Base-by-base conservation (phyloP, 257 asterid species). In the Solanum pennellii region DNA sequence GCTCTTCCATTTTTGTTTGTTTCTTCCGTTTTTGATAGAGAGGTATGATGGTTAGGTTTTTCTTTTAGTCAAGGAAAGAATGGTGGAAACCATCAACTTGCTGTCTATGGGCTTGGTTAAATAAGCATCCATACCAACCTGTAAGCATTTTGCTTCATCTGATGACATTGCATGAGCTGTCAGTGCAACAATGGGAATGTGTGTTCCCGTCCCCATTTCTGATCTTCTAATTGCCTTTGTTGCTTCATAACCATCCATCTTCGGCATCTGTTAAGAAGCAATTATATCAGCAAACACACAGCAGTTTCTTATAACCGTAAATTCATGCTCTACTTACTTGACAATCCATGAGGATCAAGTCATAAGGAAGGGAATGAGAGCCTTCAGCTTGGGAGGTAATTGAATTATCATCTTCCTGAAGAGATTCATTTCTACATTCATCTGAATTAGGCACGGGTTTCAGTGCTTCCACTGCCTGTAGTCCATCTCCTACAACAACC, bases 41-140 rank as follows among this genome's bases (percentile, higher is more conserved):
- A 65, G 75, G 15, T 44, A 29, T 60, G 87, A 10, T 39, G 18
- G 65, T 71, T 86, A 69, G 74, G 72, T 59, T n/a, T 87, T 87
- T 76, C 89, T 91, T 89, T 90, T 89, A 12, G 98, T 93, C 84
- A 95, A 91, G 86, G 96, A 93, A 83, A 94, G 96, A 86, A 96
- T 95, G 37, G 98, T 96, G 66, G 98, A 93, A 89, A 94, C 88
- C 99, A 96, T 95, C 60, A 92, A 90, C 88, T 93, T 93, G 89
- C 96, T 89, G 89, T 96, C 96, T 65, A 96, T 95, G 82, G 99
- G 99, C 90, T 96, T 96, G 7, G 99, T 94, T 72, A 96, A 88
- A 84, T 96, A 96, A 88, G 99, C 99, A 92, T 96, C 99, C 99
- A 96, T 96, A 13, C 99, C 99, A n/a, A 95, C 99, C 89, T 96